Percentiles rank a stretch among this genome's conserved stretches.
phyloP scores from a whole-genome alignment of 2,329 filamentous ascomycete species.

The Penicillium sp. region DNA sequence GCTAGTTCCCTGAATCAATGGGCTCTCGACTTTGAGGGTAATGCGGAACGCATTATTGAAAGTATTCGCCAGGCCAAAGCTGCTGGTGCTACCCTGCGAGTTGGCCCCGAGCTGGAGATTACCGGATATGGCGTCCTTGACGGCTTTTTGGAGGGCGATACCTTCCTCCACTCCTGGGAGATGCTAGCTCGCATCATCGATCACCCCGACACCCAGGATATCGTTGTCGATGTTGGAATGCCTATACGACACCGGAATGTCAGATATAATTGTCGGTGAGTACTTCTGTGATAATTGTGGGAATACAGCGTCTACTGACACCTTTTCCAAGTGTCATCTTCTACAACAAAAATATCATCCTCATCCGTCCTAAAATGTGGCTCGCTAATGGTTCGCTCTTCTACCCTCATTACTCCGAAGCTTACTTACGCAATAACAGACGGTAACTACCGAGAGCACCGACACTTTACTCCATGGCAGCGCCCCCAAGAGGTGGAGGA shows the following conservation, averaged over 20 bases:
- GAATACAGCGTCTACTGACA: background rate
- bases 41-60: conserved; percentile 59
- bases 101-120: conserved; percentile 54
- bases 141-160: conserved; percentile 59
- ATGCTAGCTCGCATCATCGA: conserved; percentile 58
- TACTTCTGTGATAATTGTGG: background rate
- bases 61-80: conserved; percentile 58
- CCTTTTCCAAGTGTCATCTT: conserved; percentile 47
- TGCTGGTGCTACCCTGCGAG: conserved; percentile 58
- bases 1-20: conserved; percentile 42
- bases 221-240: conserved; percentile 61
- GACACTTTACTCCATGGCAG: conserved; percentile 62
- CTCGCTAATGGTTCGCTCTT: conserved; percentile 55
- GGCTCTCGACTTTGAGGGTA: conserved; percentile 61
- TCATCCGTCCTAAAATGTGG: conserved; percentile 68
- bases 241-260: conserved; percentile 60
- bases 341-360: conserved; percentile 62
- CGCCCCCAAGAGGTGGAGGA: conserved; percentile 55
- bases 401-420: background rate
- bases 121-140: conserved; percentile 64
- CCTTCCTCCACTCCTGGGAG: conserved; percentile 59
- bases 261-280: conserved; percentile 58
- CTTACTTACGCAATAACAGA: conserved; percentile 31
- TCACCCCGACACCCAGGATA: conserved; percentile 58
- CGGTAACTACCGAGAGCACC: conserved; percentile 60